Evolutionary conservation across 495 filamentous ascomycete genomes (phyloP).

Genomic region (Hypoxylon rickii): DNA sequence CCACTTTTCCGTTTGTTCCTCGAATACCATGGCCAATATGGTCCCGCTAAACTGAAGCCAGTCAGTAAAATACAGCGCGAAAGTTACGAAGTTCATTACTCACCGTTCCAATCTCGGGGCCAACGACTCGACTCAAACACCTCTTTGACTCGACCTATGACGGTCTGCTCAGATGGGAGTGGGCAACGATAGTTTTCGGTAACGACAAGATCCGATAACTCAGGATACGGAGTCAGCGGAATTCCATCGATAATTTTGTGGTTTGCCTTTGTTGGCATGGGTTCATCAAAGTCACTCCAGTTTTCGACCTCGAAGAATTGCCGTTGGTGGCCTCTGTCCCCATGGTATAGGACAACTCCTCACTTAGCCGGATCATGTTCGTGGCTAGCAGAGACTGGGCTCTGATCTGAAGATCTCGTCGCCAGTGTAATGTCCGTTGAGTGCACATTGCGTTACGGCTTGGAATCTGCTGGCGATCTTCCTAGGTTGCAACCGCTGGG

Average conservation of each 20-base stretch:
- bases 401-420: conserved; percentile 43
- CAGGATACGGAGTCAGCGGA: conserved; percentile 1
- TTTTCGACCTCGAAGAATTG: too few species aligned
- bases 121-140: conserved; percentile 15
- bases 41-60: not conserved
- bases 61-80: not conserved
- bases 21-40: not conserved
- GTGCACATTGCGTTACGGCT: conserved; percentile 32
- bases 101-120: conserved; percentile 39
- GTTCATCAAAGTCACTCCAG: too few species aligned
- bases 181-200: not conserved
- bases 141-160: conserved; percentile 10
- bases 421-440: conserved; percentile 43
- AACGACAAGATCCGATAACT: conserved; percentile 15
- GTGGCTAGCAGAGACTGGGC: conserved; percentile 47
- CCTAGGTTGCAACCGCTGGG: conserved; percentile 42
- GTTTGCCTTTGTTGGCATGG: too few species aligned
- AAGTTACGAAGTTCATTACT: not conserved
- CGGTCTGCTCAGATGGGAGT: not conserved
- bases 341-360: conserved; percentile 45
- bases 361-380: conserved; percentile 42
- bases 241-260: too few species aligned
- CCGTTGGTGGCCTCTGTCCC: conserved; percentile 40
- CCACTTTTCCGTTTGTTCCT: not conserved
- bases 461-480: conserved; percentile 6